Evolutionary conservation across 2,329 filamentous ascomycete species (phyloP).

Genomic region (Aureobasidium pullulans): DNA sequence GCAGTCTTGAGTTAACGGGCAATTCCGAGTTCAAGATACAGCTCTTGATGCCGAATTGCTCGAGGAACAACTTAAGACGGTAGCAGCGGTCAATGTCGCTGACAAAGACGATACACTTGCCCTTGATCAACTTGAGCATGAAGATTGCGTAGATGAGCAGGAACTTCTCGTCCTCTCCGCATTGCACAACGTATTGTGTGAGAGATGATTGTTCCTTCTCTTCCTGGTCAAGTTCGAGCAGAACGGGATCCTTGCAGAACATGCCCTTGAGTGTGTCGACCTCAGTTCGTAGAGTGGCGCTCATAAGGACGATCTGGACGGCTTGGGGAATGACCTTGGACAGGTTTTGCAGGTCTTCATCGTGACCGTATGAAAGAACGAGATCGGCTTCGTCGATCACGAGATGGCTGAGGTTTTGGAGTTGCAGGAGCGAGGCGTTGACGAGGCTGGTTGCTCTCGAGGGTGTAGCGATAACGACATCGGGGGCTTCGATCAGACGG

Average conservation of each 20-base stretch:
- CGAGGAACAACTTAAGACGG: conserved; percentile 85
- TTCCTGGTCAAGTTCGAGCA: conserved; percentile 75
- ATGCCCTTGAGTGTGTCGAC: conserved; percentile 77
- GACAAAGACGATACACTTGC: conserved; percentile 81
- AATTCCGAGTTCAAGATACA: conserved; percentile 92
- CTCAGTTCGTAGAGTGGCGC: conserved; percentile 82
- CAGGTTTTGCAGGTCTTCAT: conserved; percentile 78
- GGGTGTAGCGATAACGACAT: conserved; percentile 86
- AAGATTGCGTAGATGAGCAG: conserved; percentile 88
- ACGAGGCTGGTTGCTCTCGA: conserved; percentile 74
- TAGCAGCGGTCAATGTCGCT: conserved; percentile 85
- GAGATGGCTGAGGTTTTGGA: conserved; percentile 65
- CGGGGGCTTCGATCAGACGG: conserved; percentile 75
- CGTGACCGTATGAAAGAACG: conserved; percentile 88
- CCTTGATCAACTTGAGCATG: conserved; percentile 87
- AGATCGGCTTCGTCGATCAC: conserved; percentile 94
- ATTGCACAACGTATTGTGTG: conserved; percentile 66
- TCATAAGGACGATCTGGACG: conserved; percentile 88
- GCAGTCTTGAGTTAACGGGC: conserved; percentile 84
- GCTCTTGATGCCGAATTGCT: conserved; percentile 92
- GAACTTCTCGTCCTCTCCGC: conserved; percentile 96
- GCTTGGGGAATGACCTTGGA: conserved; percentile 72
- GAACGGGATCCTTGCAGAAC: conserved; percentile 72
- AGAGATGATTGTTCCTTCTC: conserved; percentile 56
- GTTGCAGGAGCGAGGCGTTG: conserved; percentile 61